Conservation (phyloP, 1,284 basidiomycete genomes). For the Leucoagaricus sp. region DNA sequence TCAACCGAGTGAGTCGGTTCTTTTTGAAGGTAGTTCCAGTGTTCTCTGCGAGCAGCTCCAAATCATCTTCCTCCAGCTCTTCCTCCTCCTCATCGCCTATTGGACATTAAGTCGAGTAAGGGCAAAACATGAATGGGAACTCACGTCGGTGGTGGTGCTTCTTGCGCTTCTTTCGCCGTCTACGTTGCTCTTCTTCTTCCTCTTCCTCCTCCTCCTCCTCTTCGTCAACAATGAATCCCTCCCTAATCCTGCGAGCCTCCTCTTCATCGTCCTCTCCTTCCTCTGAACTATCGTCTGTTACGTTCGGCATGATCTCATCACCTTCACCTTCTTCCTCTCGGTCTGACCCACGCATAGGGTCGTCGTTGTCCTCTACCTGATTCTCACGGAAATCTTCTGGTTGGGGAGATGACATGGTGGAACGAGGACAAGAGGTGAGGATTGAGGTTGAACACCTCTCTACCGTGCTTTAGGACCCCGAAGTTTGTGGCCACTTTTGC, state of each 20-base stretch:
- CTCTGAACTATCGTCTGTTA: constrained; percentile 82
- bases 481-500: constrained; percentile 17
- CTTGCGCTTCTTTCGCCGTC: constrained; percentile 66
- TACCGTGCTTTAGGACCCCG: constrained; percentile 9
- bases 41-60: constrained; percentile 95
- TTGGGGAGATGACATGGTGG: constrained; percentile 58
- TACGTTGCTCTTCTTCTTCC: constrained; percentile 54
- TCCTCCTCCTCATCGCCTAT: constrained; percentile 59
- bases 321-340: constrained; percentile 48
- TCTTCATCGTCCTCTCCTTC: constrained; percentile 85
- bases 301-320: constrained; percentile 52
- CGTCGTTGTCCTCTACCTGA: constrained; percentile 45
- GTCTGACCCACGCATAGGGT: constrained; percentile 55
- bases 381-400: constrained; percentile 32
- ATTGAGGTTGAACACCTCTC: constrained; percentile 14
- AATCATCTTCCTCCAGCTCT: constrained; percentile 93
- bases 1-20: constrained; percentile 70
- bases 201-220: constrained; percentile 75
- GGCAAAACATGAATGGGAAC: constrained; percentile 24
- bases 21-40: constrained; percentile 75
- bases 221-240: constrained; percentile 88
- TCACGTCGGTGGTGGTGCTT: constrained; percentile 65
- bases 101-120: constrained; percentile 17
- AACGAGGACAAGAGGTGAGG: constrained; percentile 21
- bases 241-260: constrained; percentile 70